Percentiles rank a stretch among this genome's conserved stretches.
These are phyloP conservation scores for Annulohypoxylon moriforme DNA, from an alignment of 495 filamentous ascomycete genomes.

Conservation along the genomic window DNA sequence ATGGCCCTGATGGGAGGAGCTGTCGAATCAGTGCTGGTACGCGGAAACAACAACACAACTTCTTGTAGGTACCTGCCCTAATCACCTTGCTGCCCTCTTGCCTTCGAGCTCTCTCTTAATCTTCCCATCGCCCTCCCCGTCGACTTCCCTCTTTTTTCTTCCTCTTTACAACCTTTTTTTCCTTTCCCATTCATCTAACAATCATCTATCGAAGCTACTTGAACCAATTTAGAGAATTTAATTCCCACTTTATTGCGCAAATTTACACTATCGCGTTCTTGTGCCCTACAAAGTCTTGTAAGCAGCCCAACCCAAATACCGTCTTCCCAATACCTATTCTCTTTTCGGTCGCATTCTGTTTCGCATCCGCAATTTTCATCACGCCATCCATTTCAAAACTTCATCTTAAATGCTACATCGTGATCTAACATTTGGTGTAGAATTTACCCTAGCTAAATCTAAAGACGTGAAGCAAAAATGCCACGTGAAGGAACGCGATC, in stretches of 20 bases:
- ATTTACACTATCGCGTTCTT: slow-evolving; percentile 17
- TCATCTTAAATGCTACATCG: slow-evolving; percentile 12
- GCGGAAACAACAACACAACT: slow-evolving; percentile 38
- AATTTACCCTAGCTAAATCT: slow-evolving; percentile 37
- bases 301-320: slow-evolving; percentile 31
- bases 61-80: slow-evolving; percentile 39
- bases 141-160: slow-evolving; percentile 16
- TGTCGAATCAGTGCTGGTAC: slow-evolving; percentile 34
- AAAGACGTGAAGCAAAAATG: slow-evolving; percentile 52
- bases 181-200: slow-evolving; percentile 3
- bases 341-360: slow-evolving; percentile 46
- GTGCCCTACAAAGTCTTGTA: slow-evolving; percentile 22
- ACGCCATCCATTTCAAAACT: slow-evolving; percentile 21
- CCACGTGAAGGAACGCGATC: slow-evolving; percentile 68
- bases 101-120: slow-evolving; percentile 29
- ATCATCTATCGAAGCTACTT: background rate
- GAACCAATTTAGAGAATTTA: slow-evolving; percentile 12
- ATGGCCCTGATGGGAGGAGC: slow-evolving; percentile 27
- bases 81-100: slow-evolving; percentile 36
- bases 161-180: slow-evolving; percentile 3
- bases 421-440: slow-evolving; percentile 44
- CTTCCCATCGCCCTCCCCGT: slow-evolving; percentile 29
- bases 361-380: slow-evolving; percentile 39
- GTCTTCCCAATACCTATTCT: background rate
- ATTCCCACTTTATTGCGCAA: background rate